Conservation (phyloP, 495 filamentous ascomycete species). For the Elasticomyces elasticus region DNA sequence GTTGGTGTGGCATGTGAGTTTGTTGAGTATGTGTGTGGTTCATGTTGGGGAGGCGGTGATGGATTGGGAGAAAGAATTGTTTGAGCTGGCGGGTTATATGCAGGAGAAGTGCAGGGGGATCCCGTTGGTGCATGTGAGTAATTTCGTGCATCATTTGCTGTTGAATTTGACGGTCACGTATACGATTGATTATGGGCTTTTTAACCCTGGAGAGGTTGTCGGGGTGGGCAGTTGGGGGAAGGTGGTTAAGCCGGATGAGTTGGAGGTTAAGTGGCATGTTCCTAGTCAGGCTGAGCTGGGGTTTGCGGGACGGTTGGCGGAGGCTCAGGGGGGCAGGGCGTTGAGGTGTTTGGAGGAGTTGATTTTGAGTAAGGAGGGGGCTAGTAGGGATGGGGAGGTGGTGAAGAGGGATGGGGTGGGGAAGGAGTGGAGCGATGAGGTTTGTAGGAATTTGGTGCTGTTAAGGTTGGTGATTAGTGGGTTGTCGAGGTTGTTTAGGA, state of each 20-base stretch:
- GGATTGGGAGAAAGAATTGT: constrained; percentile 74
- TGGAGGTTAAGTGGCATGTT: constrained; percentile 86
- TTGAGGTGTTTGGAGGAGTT: constrained; percentile 60
- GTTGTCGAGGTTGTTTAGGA: constrained; percentile 77
- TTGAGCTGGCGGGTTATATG: constrained; percentile 90
- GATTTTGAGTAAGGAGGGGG: constrained; percentile 67
- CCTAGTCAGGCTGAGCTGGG: constrained; percentile 67
- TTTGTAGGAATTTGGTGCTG: constrained; percentile 78
- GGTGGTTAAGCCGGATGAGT: constrained; percentile 52
- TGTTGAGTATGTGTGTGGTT: constrained; percentile 97
- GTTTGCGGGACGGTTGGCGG: constrained; percentile 81
- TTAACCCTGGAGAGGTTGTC: constrained; percentile 57
- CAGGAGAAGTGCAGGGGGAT: constrained; percentile 87
- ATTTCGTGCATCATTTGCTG: constrained; percentile 97
- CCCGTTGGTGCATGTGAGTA: constrained; percentile 89
- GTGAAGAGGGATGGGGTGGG: constrained; percentile 80
- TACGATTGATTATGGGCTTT: constrained; percentile 75
- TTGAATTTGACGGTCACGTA: constrained; percentile 92
- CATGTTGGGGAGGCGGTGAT: constrained; percentile 86
- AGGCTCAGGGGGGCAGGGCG: constrained; percentile 61
- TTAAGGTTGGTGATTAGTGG: constrained; percentile 79
- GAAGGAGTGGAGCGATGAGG: constrained; percentile 97
- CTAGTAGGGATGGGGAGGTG: too few relatives aligned
- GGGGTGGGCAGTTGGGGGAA: constrained; percentile 72
- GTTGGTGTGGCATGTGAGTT: constrained; percentile 92